Conservation (phyloP, 23 red algal species). For the Gracilaria vermiculophylla region DNA sequence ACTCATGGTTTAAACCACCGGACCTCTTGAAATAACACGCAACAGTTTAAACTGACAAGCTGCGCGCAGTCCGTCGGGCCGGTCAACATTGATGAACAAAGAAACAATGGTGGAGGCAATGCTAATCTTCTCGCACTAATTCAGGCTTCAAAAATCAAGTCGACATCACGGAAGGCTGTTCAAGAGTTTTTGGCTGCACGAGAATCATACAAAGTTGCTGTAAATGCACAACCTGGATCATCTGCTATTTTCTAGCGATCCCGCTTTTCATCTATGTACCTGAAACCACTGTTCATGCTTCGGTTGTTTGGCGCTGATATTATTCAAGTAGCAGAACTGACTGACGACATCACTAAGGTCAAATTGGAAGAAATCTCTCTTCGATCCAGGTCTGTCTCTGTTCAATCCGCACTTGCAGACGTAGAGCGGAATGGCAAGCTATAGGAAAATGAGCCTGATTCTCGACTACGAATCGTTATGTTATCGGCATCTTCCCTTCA, state of each 20-base stretch:
- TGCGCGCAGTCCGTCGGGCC: no score
- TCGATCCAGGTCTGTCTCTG: neutral
- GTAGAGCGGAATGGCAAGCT: neutral
- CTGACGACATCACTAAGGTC: neutral
- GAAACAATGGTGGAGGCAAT: no score
- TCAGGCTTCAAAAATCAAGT: neutral
- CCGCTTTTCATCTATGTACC: neutral
- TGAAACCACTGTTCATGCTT: neutral
- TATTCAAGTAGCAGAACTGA: neutral
- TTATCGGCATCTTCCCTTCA: neutral
- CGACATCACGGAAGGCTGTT: neutral
- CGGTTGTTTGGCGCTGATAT: neutral
- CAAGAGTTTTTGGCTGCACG: neutral
- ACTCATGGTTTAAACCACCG: no score
- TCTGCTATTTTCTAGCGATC: neutral
- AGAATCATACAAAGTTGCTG: neutral
- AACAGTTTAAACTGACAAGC: no score
- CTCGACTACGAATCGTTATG: neutral
- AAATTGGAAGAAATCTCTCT: neutral
- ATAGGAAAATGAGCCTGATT: neutral
- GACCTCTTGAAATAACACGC: no score
- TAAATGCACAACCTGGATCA: neutral
- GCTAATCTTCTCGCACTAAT: no score
- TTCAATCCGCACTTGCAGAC: neutral
- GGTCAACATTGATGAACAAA: no score